Evolutionary conservation across 345 rosid genomes (phyloP).

Genomic region (Firmiana major): DNA sequence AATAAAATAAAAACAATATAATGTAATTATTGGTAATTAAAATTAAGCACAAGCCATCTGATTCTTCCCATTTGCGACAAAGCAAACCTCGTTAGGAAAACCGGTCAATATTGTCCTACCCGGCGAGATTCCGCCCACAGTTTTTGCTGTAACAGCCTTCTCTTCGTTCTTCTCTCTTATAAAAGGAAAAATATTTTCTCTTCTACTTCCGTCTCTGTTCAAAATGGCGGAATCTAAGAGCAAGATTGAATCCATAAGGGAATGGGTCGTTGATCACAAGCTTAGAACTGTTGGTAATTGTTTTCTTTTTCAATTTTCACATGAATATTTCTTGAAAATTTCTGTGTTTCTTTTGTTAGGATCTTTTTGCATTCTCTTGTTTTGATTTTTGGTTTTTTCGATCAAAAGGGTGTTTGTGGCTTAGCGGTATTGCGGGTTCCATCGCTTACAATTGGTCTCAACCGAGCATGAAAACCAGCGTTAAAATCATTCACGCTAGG

Average conservation of each 20-base stretch:
- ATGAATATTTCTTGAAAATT: not conserved
- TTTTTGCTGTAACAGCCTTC: not conserved
- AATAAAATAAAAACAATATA: too few relatives aligned
- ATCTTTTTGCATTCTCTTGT: not conserved
- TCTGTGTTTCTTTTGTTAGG: not conserved
- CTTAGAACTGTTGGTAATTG: conserved; percentile 84
- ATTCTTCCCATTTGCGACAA: too few relatives aligned
- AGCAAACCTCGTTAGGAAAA: not conserved
- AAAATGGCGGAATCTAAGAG: conserved; percentile 67
- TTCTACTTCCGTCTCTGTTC: not conserved
- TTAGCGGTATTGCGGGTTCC: conserved; percentile 78
- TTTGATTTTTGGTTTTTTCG: not conserved
- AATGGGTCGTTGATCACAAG: conserved; percentile 86
- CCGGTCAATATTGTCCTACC: not conserved
- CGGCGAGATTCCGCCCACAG: conserved; percentile 9
- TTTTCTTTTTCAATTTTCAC: not conserved
- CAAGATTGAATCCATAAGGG: conserved; percentile 54
- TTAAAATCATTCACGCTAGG: conserved; percentile 95
- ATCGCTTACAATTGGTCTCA: conserved; percentile 94
- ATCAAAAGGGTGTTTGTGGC: conserved; percentile 81
- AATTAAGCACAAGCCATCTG: too few relatives aligned
- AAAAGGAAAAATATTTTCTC: not conserved
- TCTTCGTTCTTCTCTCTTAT: not conserved
- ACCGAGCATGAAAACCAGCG: conserved; percentile 93
- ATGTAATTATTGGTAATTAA: too few relatives aligned